Evolutionary conservation across 345 rosid genomes (phyloP).

Genomic region (Combretum micranthum): DNA sequence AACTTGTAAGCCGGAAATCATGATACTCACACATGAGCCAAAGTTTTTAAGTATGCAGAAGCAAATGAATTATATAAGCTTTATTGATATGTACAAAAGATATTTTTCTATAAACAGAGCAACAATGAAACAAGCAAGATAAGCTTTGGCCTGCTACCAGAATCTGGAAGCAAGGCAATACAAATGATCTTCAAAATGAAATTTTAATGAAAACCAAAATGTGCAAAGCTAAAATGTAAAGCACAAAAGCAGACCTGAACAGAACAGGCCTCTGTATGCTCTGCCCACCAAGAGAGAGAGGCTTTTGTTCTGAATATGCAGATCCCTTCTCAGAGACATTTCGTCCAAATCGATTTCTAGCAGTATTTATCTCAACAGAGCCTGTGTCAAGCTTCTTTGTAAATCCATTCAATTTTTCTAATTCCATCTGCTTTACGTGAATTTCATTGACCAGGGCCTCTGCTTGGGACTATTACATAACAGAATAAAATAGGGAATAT

Average conservation of each 20-base stretch:
- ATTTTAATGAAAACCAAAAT: constrained; percentile 79
- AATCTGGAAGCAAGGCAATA: too few relatives aligned
- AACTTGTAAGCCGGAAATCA: too few relatives aligned
- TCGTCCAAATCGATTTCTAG: constrained; percentile 69
- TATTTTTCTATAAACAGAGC: too few relatives aligned
- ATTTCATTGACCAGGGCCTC: constrained; percentile 72
- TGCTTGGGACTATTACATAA: constrained; percentile 67
- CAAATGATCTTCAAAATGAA: constrained; percentile 53
- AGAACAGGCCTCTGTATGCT: constrained; percentile 60
- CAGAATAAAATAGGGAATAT: not conserved
- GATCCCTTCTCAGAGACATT: constrained; percentile 50
- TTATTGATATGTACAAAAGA: too few relatives aligned
- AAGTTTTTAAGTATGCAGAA: too few relatives aligned
- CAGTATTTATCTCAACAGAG: constrained; percentile 42
- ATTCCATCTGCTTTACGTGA: constrained; percentile 64
- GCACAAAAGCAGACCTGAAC: constrained; percentile 79
- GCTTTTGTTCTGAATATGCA: constrained; percentile 49
- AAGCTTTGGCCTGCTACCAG: too few relatives aligned
- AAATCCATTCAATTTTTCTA: constrained; percentile 62
- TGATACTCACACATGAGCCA: too few relatives aligned
- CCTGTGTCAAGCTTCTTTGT: constrained; percentile 50
- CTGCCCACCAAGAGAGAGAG: constrained; percentile 45
- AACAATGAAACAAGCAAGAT: too few relatives aligned
- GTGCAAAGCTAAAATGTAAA: constrained; percentile 72
- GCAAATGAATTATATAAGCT: too few relatives aligned